Percentiles rank a stretch among this genome's conserved stretches.
Conservation (phyloP, 768 basidiomycete species). For the Cytidiella melzeri region DNA sequence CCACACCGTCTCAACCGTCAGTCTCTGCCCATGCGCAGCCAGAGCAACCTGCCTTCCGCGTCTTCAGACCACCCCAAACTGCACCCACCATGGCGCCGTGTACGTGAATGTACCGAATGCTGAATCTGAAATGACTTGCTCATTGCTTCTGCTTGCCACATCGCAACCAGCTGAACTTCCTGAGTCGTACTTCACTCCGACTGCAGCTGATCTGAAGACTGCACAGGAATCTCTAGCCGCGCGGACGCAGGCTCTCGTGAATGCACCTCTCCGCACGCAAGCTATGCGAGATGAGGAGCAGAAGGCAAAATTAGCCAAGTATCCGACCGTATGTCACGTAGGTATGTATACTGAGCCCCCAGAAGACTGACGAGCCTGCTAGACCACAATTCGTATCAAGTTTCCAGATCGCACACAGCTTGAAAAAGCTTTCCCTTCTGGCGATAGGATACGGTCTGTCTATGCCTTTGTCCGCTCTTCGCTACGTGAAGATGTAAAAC, state of each 20-base stretch:
- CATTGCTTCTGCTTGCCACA: no score
- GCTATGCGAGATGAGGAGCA: constrained; percentile 56
- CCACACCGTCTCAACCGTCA: background rate
- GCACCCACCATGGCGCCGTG: constrained; percentile 7
- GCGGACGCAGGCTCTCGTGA: constrained; percentile 52
- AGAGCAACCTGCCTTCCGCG: constrained; percentile 8
- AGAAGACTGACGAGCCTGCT: constrained; percentile 1
- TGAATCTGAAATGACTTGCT: no score
- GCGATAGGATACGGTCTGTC: constrained; percentile 71
- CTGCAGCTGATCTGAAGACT: constrained; percentile 59
- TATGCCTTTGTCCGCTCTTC: constrained; percentile 79
- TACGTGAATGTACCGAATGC: background rate
- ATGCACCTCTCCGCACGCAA: constrained; percentile 68
- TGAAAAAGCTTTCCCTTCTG: constrained; percentile 73
- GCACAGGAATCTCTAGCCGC: constrained; percentile 60
- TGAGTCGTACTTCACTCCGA: constrained; percentile 72
- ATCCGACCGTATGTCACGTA: constrained; percentile 55
- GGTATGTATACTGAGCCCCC: background rate
- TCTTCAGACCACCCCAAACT: constrained; percentile 18
- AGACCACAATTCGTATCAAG: constrained; percentile 79
- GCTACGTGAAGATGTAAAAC: constrained; percentile 68
- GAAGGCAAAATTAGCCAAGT: constrained; percentile 55
- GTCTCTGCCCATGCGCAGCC: background rate
- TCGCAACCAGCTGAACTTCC: constrained; percentile 40
- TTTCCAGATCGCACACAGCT: constrained; percentile 80